These are phyloP conservation scores for Colletotrichum liaoningense DNA, from an alignment of 2,329 filamentous ascomycete genomes.

Conservation along the genomic window DNA sequence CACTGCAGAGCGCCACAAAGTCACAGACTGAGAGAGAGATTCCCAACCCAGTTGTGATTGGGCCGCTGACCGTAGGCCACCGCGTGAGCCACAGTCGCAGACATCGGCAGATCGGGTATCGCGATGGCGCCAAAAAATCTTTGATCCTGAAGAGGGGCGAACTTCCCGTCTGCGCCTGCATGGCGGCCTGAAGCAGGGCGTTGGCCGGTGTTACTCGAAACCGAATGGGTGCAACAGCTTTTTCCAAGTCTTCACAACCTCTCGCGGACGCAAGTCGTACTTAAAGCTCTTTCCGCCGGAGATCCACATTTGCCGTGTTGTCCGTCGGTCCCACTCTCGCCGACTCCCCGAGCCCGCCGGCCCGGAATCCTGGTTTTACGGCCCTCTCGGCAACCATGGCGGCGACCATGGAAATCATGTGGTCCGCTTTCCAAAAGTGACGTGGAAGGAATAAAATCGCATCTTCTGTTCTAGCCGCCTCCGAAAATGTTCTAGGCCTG, in stretches of 20 bases:
- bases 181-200: neutral
- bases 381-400: neutral
- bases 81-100: neutral
- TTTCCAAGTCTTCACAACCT: neutral
- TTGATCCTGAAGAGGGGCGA: neutral
- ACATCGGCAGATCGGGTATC: constrained; percentile 15
- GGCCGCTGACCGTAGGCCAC: neutral
- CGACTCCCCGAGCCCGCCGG: neutral
- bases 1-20: constrained; percentile 2
- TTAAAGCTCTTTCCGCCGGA: neutral
- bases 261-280: neutral
- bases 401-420: neutral
- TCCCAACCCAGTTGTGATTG: constrained; percentile 8
- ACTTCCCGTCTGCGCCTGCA: neutral
- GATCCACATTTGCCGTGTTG: neutral
- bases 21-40: neutral
- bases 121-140: constrained; percentile 3
- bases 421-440: neutral
- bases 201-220: neutral
- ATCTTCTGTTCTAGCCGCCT: neutral
- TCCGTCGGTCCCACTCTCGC: neutral
- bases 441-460: neutral
- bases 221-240: neutral
- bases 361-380: neutral
- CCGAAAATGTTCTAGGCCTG: neutral